phyloP scores from a whole-genome alignment of 768 basidiomycete genomes.

The Trametes elegans region DNA sequence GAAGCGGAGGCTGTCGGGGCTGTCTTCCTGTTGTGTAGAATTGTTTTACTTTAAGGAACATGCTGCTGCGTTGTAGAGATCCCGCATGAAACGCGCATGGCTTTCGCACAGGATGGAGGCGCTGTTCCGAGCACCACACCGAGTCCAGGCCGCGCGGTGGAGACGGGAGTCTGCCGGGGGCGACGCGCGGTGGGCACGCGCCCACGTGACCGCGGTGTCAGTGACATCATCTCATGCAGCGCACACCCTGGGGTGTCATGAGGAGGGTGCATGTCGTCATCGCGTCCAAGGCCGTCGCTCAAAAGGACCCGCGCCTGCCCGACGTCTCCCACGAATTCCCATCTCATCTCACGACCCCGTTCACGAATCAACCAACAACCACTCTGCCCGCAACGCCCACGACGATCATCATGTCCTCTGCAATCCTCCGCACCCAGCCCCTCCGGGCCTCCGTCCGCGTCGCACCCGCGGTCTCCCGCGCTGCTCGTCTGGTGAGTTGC shows the following conservation, averaged over 20 bases:
- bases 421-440: constrained; percentile 26
- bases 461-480: constrained; percentile 16
- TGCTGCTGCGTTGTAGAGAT: too few species aligned
- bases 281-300: neutral
- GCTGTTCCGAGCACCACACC: too few species aligned
- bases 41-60: too few species aligned
- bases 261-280: constrained; percentile 19
- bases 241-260: constrained; percentile 1
- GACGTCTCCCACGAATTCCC: neutral
- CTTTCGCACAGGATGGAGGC: too few species aligned
- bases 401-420: constrained; percentile 17
- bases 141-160: too few species aligned
- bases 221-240: constrained; percentile 22
- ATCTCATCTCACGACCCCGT: neutral
- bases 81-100: too few species aligned
- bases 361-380: neutral
- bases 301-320: constrained; percentile 10
- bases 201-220: constrained; percentile 14
- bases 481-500: constrained; percentile 10
- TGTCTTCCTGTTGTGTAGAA: too few species aligned
- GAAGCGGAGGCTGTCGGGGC: too few species aligned
- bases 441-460: constrained; percentile 20
- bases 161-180: too few species aligned
- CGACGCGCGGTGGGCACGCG: neutral
- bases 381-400: neutral